phyloP scores from a whole-genome alignment of 495 filamentous ascomycete species.

The Bombardia bombarda region DNA sequence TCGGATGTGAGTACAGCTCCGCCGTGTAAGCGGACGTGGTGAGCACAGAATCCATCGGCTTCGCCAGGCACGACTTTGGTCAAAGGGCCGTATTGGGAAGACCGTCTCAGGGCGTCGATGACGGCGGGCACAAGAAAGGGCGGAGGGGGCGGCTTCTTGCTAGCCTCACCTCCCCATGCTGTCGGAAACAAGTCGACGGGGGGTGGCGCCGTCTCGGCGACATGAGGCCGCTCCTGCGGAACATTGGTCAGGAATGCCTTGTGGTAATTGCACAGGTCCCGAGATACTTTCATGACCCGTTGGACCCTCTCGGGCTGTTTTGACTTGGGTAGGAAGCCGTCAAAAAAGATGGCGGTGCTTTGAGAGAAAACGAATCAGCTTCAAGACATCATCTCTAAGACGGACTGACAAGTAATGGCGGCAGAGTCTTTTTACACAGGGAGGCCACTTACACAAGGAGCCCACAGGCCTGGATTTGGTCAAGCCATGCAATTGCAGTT shows the following conservation, averaged over 20 bases:
- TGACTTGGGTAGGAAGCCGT: constrained; percentile 57
- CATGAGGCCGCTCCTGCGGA: constrained; percentile 3
- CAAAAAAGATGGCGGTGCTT: constrained; percentile 63
- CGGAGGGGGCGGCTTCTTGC: constrained; percentile 39
- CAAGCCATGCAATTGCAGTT: constrained; percentile 54
- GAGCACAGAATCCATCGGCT: constrained; percentile 62
- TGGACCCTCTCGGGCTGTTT: constrained; percentile 24
- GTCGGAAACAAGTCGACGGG: constrained; percentile 12
- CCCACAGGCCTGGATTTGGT: constrained; percentile 39
- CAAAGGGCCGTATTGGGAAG: constrained; percentile 36
- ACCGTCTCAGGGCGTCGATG: constrained; percentile 49
- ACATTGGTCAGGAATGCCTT: constrained; percentile 7
- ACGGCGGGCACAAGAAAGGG: constrained; percentile 62
- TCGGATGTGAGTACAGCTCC: constrained; percentile 57
- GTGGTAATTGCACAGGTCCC: constrained; percentile 17
- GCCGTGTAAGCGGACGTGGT: constrained; percentile 39
- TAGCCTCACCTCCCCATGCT: constrained; percentile 3
- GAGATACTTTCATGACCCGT: constrained; percentile 15
- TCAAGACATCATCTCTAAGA: not conserved
- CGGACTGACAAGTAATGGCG: not conserved
- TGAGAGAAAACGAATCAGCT: constrained; percentile 7
- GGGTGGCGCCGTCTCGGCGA: not conserved
- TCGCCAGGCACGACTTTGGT: constrained; percentile 58
- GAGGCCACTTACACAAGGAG: constrained; percentile 56
- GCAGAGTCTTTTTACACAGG: not conserved